Conservation (phyloP, 2,329 filamentous ascomycete species). For the Aspergillus fumigatiaffinis region DNA sequence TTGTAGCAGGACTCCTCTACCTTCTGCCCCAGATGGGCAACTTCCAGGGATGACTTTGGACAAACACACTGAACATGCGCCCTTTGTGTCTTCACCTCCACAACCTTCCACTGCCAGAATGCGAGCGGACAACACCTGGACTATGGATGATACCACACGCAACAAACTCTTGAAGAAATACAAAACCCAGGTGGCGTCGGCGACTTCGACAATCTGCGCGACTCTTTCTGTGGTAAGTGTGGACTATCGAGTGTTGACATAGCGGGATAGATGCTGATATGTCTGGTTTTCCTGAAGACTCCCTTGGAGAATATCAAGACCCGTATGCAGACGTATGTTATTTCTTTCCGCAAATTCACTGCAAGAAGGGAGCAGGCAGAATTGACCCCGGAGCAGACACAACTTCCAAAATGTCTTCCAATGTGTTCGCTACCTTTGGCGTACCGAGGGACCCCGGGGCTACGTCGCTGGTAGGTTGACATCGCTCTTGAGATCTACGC, state of each 20-base stretch:
- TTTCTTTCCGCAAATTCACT: background rate
- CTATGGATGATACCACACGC: constrained; percentile 37
- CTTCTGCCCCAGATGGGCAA: constrained; percentile 27
- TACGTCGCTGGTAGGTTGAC: constrained; percentile 42
- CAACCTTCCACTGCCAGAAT: constrained; percentile 31
- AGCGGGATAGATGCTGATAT: background rate
- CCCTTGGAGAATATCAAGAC: constrained; percentile 48
- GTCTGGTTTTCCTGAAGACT: constrained; percentile 28
- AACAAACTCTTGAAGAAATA: constrained; percentile 44
- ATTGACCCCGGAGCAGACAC: constrained; percentile 29
- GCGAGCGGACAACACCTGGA: constrained; percentile 30
- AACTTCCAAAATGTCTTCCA: constrained; percentile 42
- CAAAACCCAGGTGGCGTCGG: constrained; percentile 45
- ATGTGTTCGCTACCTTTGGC: constrained; percentile 44
- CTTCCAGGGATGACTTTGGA: constrained; percentile 35
- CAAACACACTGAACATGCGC: constrained; percentile 40
- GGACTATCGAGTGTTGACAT: background rate
- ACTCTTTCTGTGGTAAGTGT: constrained; percentile 43
- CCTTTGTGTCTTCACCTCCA: constrained; percentile 30
- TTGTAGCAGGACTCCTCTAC: constrained; percentile 10
- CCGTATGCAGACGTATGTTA: constrained; percentile 47
- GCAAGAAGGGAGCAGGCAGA: background rate
- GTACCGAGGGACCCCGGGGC: constrained; percentile 44
- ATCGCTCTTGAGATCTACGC: background rate
- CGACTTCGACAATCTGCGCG: constrained; percentile 41